phyloP scores from a whole-genome alignment of 176 grass and related monocot species.

The Microstegium vimineum region DNA sequence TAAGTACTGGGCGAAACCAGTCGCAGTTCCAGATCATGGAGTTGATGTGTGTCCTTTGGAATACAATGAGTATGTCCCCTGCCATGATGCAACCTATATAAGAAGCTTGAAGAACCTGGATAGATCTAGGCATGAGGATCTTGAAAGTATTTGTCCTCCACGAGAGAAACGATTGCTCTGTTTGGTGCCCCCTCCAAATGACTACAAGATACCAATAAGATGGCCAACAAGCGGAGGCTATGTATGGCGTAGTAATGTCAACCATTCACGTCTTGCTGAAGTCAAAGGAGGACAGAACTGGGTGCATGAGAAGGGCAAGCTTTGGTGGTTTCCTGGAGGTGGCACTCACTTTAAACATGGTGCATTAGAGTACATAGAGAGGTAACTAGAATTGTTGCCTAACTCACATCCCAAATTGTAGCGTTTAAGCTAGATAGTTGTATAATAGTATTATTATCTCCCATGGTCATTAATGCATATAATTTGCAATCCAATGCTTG shows the following conservation, averaged over 20 bases:
- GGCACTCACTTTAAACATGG: constrained; percentile 98
- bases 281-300: constrained; percentile 98
- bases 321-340: constrained; percentile 98
- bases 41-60: constrained; percentile 68
- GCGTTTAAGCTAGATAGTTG: neutral
- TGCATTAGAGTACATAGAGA: constrained; percentile 86
- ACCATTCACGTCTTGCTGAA: constrained; percentile 87
- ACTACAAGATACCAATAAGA: constrained; percentile 88
- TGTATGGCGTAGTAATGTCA: constrained; percentile 92
- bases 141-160: constrained; percentile 74
- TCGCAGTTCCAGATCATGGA: constrained; percentile 55
- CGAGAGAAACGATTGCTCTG: constrained; percentile 62
- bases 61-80: constrained; percentile 84
- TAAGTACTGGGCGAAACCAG: constrained; percentile 34
- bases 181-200: constrained; percentile 72
- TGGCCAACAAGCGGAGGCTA: constrained; percentile 87
- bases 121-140: constrained; percentile 64
- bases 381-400: constrained; percentile 38
- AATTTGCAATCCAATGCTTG: neutral
- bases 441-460: neutral
- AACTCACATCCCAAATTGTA: neutral
- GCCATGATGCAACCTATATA: constrained; percentile 59
- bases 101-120: constrained; percentile 43
- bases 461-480: neutral
- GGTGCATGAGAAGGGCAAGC: constrained; percentile 85